Conservation (phyloP, 2,329 filamentous ascomycete genomes). For the Ophiocordyceps camponoti-saundersi region DNA sequence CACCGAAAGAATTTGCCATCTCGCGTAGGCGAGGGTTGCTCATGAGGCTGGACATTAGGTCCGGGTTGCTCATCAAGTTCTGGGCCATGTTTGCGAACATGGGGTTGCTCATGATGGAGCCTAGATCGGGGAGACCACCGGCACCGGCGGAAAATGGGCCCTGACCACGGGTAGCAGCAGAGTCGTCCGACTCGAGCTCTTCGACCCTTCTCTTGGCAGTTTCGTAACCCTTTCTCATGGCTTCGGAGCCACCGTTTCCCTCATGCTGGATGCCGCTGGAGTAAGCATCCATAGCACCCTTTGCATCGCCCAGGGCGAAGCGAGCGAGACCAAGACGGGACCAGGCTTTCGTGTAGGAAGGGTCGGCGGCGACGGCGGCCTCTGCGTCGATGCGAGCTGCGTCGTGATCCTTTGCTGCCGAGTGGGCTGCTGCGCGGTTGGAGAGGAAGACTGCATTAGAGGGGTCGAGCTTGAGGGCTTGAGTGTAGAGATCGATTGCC, state of each 20-base stretch:
- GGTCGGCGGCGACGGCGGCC: constrained; percentile 73
- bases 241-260: constrained; percentile 83
- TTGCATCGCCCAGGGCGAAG: constrained; percentile 80
- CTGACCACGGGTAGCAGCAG: background rate
- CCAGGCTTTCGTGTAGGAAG: constrained; percentile 95
- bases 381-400: constrained; percentile 78
- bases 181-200: constrained; percentile 40
- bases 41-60: constrained; percentile 84
- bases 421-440: constrained; percentile 90
- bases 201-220: constrained; percentile 79
- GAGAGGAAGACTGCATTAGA: constrained; percentile 92
- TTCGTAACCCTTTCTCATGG: constrained; percentile 95
- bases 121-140: constrained; percentile 73
- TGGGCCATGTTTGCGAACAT: constrained; percentile 98
- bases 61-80: constrained; percentile 92
- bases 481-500: constrained; percentile 76
- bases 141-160: constrained; percentile 9
- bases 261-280: constrained; percentile 83
- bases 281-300: constrained; percentile 90
- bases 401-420: constrained; percentile 67
- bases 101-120: constrained; percentile 85
- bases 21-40: constrained; percentile 76
- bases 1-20: constrained; percentile 61
- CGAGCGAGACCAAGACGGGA: constrained; percentile 78
- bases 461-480: constrained; percentile 67